These are phyloP conservation scores for Pterocarpus macrocarpus DNA, from an alignment of 306 rosid genomes.

Conservation along the genomic window DNA sequence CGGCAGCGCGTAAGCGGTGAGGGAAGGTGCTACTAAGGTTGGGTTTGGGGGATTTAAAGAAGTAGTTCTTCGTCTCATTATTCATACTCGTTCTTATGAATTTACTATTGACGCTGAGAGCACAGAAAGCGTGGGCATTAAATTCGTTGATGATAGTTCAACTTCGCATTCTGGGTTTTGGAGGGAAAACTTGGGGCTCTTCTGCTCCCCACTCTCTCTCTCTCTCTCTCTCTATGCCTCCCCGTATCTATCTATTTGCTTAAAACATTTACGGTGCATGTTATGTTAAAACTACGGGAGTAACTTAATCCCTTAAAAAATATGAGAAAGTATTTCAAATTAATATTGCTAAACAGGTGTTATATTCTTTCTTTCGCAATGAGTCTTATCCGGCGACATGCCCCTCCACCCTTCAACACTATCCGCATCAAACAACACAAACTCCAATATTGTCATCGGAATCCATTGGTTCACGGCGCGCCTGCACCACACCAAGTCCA, in stretches of 20 bases:
- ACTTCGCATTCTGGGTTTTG: conserved; percentile 46
- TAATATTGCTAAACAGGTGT: too few relatives aligned
- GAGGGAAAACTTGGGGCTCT: conserved; percentile 50
- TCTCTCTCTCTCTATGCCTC: not conserved
- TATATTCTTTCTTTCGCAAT: too few relatives aligned
- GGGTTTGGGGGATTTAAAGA: conserved; percentile 52
- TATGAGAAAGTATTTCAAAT: too few relatives aligned
- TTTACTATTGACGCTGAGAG: not conserved
- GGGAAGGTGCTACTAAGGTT: not conserved
- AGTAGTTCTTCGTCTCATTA: conserved; percentile 14
- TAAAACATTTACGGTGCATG: too few relatives aligned
- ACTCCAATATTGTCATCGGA: too few relatives aligned
- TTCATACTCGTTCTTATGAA: not conserved
- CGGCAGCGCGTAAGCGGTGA: conserved; percentile 63
- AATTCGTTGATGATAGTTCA: conserved; percentile 37
- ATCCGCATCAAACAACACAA: too few relatives aligned
- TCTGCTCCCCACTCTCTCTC: not conserved
- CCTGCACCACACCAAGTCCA: too few relatives aligned
- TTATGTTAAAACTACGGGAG: too few relatives aligned
- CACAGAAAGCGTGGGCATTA: conserved; percentile 33
- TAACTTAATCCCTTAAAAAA: too few relatives aligned
- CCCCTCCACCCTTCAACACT: too few relatives aligned
- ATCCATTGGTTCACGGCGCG: too few relatives aligned
- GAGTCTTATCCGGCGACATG: too few relatives aligned
- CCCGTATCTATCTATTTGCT: not conserved